phyloP scores from a whole-genome alignment of 2,329 filamentous ascomycete species.

The Ophiosphaerella narmari region DNA sequence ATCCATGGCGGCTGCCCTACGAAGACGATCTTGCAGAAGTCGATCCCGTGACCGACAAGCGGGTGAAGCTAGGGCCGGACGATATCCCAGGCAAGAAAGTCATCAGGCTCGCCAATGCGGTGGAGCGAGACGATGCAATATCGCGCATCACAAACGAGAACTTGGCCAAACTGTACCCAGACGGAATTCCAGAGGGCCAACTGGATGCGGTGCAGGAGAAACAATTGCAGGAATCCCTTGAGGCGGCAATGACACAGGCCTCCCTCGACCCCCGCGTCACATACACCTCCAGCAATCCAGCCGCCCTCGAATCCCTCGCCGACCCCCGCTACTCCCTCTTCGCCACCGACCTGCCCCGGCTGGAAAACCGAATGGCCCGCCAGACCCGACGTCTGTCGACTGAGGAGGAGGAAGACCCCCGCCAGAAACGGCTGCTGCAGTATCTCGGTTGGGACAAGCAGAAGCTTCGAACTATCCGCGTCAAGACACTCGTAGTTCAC shows the following conservation, averaged over 20 bases:
- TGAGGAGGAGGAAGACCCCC: conserved; percentile 51
- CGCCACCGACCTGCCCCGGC: conserved; percentile 57
- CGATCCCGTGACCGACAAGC: conserved; percentile 73
- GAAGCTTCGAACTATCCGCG: conserved; percentile 59
- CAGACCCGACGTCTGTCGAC: conserved; percentile 35
- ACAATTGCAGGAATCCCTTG: conserved; percentile 31
- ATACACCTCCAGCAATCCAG: conserved; percentile 56
- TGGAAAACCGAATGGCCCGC: conserved; percentile 45
- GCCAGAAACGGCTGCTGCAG: conserved; percentile 58
- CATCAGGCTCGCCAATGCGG: conserved; percentile 34
- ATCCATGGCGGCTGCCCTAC: conserved; percentile 68
- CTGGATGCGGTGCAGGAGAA: conserved; percentile 18
- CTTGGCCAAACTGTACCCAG: conserved; percentile 43
- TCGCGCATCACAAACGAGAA: conserved; percentile 39
- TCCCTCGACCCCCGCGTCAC: conserved; percentile 49
- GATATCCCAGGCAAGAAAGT: conserved; percentile 29
- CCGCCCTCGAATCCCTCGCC: conserved; percentile 54
- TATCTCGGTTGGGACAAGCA: conserved; percentile 59
- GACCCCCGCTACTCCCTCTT: conserved; percentile 52
- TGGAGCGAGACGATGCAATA: conserved; percentile 39
- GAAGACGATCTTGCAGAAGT: conserved; percentile 82
- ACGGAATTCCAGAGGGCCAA: conserved; percentile 40
- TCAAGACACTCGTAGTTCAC: conserved; percentile 76
- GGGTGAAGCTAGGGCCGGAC: conserved; percentile 4
- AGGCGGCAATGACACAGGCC: conserved; percentile 40